Evolutionary conservation across 1,139 yeast genomes (phyloP).

Genomic region (Magnusiomyces fungicola): DNA sequence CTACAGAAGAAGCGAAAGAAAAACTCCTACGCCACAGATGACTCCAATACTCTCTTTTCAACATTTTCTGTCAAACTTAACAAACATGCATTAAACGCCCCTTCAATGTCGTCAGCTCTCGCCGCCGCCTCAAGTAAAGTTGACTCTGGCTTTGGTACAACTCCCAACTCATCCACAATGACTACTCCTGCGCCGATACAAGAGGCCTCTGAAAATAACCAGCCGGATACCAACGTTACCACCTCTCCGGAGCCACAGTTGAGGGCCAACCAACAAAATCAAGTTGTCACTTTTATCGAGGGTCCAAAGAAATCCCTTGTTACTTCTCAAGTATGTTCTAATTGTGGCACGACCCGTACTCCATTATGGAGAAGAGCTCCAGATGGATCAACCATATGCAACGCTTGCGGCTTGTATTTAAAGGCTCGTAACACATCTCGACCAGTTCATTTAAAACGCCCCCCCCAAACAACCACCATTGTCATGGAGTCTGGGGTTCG

Average conservation of each 20-base stretch:
- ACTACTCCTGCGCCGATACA: no score
- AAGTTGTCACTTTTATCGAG: constrained; percentile 4
- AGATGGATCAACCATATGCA: constrained; percentile 57
- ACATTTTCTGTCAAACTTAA: constrained; percentile 4
- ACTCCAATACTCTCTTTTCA: background rate
- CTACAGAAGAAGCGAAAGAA: no score
- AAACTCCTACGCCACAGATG: background rate
- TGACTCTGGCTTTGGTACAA: no score
- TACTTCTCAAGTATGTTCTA: constrained; percentile 46
- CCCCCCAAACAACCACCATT: constrained; percentile 51
- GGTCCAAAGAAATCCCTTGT: constrained; percentile 5
- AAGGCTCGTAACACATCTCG: constrained; percentile 38
- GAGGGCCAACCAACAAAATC: no score
- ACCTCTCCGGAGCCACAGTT: no score
- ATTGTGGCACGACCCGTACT: constrained; percentile 62
- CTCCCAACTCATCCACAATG: no score
- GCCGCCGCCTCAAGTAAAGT: no score
- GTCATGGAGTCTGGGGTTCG: background rate
- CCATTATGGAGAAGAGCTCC: constrained; percentile 68
- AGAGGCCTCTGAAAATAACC: no score
- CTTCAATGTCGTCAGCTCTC: background rate
- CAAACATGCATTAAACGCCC: background rate
- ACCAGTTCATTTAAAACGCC: constrained; percentile 59
- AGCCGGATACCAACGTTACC: no score
- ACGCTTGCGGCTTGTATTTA: constrained; percentile 57